These are phyloP conservation scores for Pyrenopolyporus hunteri DNA, from an alignment of 495 filamentous ascomycete genomes.

Conservation along the genomic window DNA sequence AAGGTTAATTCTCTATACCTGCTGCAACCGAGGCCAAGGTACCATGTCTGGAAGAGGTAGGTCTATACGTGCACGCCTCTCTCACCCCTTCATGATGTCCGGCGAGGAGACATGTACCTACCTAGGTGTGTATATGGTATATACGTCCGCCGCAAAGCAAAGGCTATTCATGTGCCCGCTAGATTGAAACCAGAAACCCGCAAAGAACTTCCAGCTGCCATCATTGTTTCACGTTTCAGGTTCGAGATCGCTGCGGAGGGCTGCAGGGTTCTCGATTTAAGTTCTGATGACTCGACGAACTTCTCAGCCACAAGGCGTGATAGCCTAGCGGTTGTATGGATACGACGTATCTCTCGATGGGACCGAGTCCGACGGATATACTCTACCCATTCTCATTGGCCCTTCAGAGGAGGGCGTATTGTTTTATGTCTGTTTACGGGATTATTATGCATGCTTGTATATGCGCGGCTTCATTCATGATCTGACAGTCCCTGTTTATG, in stretches of 20 bases:
- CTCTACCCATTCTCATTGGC: constrained; percentile 22
- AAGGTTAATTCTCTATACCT: constrained; percentile 5
- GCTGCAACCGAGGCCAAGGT: constrained; percentile 6
- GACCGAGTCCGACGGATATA: constrained; percentile 4
- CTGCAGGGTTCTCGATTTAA: constrained; percentile 29
- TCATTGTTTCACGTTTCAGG: constrained; percentile 31
- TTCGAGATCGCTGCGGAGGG: constrained; percentile 19
- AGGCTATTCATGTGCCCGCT: constrained; percentile 15
- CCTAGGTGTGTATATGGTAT: not conserved
- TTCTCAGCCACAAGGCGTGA: constrained; percentile 18
- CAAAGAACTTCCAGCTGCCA: constrained; percentile 18
- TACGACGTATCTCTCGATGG: constrained; percentile 10
- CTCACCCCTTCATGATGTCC: constrained; percentile 15
- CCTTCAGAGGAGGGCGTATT: constrained; percentile 7
- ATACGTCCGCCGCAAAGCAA: constrained; percentile 6
- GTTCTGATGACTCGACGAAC: constrained; percentile 24
- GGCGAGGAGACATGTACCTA: not conserved
- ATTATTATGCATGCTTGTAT: constrained; percentile 26
- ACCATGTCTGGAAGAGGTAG: constrained; percentile 11
- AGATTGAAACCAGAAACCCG: constrained; percentile 26
- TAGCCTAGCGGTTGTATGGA: not conserved
- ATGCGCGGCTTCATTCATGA: constrained; percentile 27
- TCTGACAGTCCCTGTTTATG: constrained; percentile 27
- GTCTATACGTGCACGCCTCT: constrained; percentile 21
- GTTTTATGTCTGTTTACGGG: constrained; percentile 35